A percentile compares a stretch with the other conserved stretches of the same genome.
Evolutionary conservation across 2,329 filamentous ascomycete species (phyloP).

Genomic region (Hymenoscyphus salicellus): DNA sequence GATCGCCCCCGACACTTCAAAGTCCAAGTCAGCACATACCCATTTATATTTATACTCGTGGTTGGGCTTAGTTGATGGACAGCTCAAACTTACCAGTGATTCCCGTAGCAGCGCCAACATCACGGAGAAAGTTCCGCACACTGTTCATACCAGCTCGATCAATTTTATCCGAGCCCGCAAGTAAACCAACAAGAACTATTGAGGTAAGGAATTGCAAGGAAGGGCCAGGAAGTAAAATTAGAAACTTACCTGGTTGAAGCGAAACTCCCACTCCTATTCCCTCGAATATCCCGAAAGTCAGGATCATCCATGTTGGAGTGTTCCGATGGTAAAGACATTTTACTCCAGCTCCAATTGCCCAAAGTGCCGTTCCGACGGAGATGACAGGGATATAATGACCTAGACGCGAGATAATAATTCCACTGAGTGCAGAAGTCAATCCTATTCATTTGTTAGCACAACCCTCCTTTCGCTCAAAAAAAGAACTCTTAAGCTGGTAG

Average conservation of each 20-base stretch:
- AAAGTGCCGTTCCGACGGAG: neutral
- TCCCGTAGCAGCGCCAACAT: constrained; percentile 30
- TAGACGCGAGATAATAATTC: neutral
- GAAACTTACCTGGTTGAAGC: constrained; percentile 8
- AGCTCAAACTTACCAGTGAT: constrained; percentile 5
- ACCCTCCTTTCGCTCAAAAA: neutral
- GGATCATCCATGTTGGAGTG: neutral
- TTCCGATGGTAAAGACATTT: neutral
- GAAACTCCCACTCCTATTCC: constrained; percentile 13
- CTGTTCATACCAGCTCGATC: constrained; percentile 35
- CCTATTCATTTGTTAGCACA: neutral
- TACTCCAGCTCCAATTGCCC: neutral
- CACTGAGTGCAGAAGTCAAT: constrained; percentile 7
- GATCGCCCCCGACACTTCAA: constrained; percentile 8
- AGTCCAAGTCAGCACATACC: neutral
- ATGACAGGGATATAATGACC: constrained; percentile 3
- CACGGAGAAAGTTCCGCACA: constrained; percentile 32
- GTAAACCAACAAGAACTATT: constrained; percentile 32
- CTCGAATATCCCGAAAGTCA: neutral
- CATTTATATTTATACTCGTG: too few species aligned
- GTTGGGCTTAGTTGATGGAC: too few species aligned
- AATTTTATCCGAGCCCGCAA: constrained; percentile 25
- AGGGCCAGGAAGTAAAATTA: too few species aligned
- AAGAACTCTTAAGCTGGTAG: too few species aligned
- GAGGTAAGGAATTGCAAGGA: too few species aligned